Evolutionary conservation across 73 alveolate species (phyloP).

Genomic region (Durusdinium trenchii): DNA sequence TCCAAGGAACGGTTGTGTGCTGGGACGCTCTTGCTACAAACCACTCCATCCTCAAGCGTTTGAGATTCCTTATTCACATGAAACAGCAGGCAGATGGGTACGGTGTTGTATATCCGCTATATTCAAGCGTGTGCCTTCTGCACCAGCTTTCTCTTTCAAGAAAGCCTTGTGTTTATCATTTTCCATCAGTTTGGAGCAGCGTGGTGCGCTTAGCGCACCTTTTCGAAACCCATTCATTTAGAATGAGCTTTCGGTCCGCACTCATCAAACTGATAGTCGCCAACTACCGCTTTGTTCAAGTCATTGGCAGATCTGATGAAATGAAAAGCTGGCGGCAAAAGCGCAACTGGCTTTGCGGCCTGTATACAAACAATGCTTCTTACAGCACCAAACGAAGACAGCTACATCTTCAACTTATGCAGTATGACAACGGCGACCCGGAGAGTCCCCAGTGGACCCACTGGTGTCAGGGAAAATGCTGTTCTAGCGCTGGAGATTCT

Average conservation of each 20-base stretch:
- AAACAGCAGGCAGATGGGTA: constrained; percentile 2
- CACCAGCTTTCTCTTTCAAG: constrained; percentile 24
- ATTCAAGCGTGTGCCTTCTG: background rate
- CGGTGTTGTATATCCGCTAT: background rate
- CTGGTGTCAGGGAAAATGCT: background rate
- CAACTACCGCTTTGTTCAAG: background rate
- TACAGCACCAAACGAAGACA: background rate
- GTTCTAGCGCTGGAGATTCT: background rate
- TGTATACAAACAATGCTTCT: background rate
- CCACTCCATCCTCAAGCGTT: background rate
- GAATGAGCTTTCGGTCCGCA: background rate
- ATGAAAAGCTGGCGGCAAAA: background rate
- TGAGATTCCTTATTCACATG: background rate
- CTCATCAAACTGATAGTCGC: background rate
- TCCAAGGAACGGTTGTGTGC: background rate
- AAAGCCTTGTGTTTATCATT: background rate
- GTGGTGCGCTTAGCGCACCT: constrained; percentile 5
- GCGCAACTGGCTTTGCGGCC: background rate
- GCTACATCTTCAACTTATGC: background rate
- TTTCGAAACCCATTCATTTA: background rate
- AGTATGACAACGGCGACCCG: constrained; percentile 25
- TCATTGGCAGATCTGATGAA: background rate
- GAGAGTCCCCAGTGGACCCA: background rate
- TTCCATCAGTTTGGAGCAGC: background rate
- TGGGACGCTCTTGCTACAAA: constrained; percentile 5